Conservation (phyloP, 1,284 basidiomycete genomes). For the Tremellales sp. region DNA sequence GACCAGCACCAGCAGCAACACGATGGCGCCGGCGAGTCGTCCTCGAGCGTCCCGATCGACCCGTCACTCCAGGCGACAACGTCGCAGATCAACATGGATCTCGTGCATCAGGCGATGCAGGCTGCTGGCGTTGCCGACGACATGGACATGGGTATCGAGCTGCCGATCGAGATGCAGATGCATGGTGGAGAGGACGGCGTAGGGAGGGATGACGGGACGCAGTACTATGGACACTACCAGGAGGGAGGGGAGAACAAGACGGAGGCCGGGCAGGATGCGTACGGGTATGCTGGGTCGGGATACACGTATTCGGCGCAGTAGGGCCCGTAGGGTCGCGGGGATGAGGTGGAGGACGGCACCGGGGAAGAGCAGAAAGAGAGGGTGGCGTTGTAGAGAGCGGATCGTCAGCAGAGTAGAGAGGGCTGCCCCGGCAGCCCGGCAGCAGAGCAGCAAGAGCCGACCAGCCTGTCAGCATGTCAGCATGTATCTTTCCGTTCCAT, state of each 20-base stretch:
- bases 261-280: background rate
- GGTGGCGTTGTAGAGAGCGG: no score
- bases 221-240: background rate
- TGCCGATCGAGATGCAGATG: constrained; percentile 48
- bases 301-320: background rate
- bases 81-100: constrained; percentile 28
- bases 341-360: background rate
- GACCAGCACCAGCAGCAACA: background rate
- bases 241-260: background rate
- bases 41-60: constrained; percentile 5
- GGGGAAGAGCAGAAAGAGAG: no score
- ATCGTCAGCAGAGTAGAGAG: no score
- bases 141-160: constrained; percentile 45
- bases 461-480: no score
- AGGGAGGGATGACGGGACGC: constrained; percentile 5
- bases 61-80: background rate
- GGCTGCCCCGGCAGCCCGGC: no score
- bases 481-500: no score
- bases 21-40: constrained; percentile 1
- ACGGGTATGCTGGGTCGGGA: constrained; percentile 1
- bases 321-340: background rate
- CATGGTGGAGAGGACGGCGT: constrained; percentile 35
- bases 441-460: no score
- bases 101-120: constrained; percentile 46
- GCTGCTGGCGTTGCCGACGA: constrained; percentile 32